These are phyloP conservation scores for Gastrodia elata DNA, from an alignment of 106 monocot species.

Conservation along the genomic window DNA sequence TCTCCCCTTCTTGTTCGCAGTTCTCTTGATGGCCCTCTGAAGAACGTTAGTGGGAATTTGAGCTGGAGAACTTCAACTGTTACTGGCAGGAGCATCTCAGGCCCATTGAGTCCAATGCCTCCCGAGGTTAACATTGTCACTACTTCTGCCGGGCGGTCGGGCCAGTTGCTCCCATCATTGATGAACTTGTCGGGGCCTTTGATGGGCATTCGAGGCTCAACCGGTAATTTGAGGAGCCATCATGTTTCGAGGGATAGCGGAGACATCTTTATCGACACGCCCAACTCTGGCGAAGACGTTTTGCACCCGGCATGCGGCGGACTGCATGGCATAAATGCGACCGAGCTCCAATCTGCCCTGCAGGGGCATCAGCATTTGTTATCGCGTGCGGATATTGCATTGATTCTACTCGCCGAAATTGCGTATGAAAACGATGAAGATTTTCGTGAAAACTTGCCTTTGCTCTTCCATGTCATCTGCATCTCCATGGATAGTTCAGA, in stretches of 20 bases:
- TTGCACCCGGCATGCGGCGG: conserved; percentile 37
- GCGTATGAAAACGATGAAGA: conserved; percentile 99
- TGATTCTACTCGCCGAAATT: conserved; percentile 93
- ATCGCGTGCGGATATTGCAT: conserved; percentile 87
- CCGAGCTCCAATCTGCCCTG: conserved; percentile 76
- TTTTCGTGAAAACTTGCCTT: conserved; percentile 89
- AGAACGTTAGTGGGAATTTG: conserved; percentile 65
- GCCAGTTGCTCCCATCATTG: conserved; percentile 81
- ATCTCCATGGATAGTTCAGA: conserved; percentile 99
- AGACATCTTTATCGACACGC: conserved; percentile 68
- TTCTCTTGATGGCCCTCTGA: conserved; percentile 75
- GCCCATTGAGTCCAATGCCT: conserved; percentile 74
- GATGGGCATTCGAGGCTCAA: conserved; percentile 75
- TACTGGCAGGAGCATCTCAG: conserved; percentile 79
- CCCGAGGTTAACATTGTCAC: conserved; percentile 51
- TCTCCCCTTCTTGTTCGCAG: conserved; percentile 98
- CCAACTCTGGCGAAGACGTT: conserved; percentile 73
- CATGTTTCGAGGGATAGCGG: conserved; percentile 96
- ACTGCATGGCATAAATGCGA: conserved; percentile 60
- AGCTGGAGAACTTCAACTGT: conserved; percentile 86
- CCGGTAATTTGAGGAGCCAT: conserved; percentile 78
- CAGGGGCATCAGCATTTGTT: conserved; percentile 81
- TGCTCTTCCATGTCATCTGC: conserved; percentile 90
- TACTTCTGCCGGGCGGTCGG: conserved; percentile 63
- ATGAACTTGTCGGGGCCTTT: conserved; percentile 99